Conservation (phyloP, 805 yeast genomes). For the Yarrowia hollandica region DNA sequence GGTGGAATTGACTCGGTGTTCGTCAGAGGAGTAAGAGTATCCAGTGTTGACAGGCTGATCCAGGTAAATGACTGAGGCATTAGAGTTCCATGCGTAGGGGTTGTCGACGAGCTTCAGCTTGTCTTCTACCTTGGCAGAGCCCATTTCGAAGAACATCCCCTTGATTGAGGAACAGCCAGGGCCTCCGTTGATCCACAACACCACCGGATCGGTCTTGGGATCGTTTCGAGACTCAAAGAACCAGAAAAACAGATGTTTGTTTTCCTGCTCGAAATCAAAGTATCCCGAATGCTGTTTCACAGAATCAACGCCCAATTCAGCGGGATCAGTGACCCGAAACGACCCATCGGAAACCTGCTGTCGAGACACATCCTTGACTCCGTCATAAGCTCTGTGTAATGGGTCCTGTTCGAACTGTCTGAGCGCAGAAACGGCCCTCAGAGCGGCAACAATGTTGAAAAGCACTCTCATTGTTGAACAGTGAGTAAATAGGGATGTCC, state of each 20-base stretch:
- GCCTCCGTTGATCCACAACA: slow-evolving; percentile 94
- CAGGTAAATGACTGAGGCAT: slow-evolving; percentile 85
- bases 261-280: slow-evolving; percentile 68
- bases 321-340: slow-evolving; percentile 63
- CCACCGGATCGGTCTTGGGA: slow-evolving; percentile 80
- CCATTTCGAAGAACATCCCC: slow-evolving; percentile 87
- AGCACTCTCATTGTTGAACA: slow-evolving; percentile 3
- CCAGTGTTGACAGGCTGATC: slow-evolving; percentile 97
- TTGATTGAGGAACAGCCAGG: slow-evolving; percentile 94
- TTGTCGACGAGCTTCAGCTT: slow-evolving; percentile 70
- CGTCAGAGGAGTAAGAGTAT: slow-evolving; percentile 69
- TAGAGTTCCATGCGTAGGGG: slow-evolving; percentile 86
- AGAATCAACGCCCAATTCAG: slow-evolving; percentile 64
- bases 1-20: slow-evolving; percentile 58
- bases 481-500: neutral
- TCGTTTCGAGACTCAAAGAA: slow-evolving; percentile 88
- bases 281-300: slow-evolving; percentile 76
- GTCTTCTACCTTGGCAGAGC: slow-evolving; percentile 73
- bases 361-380: slow-evolving; percentile 17
- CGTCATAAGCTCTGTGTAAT: neutral
- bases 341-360: slow-evolving; percentile 42
- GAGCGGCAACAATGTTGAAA: neutral
- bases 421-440: slow-evolving; percentile 6
- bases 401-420: slow-evolving; percentile 20
- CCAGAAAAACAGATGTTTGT: slow-evolving; percentile 90